Evolutionary conservation across 768 basidiomycete genomes (phyloP), one percentile per base, ranked within the genome.

Genomic region (Clitopilus passeckerianus): DNA sequence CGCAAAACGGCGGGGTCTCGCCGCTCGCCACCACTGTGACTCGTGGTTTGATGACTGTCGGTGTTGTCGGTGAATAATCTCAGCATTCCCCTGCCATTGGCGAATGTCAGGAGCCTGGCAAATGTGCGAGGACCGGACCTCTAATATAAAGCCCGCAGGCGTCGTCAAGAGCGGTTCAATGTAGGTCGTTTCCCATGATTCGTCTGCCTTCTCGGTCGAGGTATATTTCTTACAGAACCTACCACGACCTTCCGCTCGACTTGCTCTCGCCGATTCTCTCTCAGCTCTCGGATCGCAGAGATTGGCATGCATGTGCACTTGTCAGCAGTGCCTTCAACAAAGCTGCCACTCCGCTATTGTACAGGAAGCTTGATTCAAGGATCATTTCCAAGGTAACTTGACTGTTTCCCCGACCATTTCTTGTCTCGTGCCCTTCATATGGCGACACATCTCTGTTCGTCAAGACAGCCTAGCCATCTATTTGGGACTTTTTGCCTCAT

Each of bases 281-380:
- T 9, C 77, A 84, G 30, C 73, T 91, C 43, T 65, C 71, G 37
- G 78, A 81, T 62, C 73, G 81, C 34, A 75, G 72, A 54, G 85
- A 89, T 66, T 77, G 82, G 72, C 74, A 79, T 64, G 72, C 82
- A 0, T 81, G 84, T 57, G 76, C 81, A 1, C 79, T 87, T 22
- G 83, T 87, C 2, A 84, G 68, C 70, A 75, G 72, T 60, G 71
- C 72, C 0, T 86, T 90, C 69, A 80, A 86, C 68, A 71, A 73
- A 24, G 76, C 74, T 9, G 79, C 85, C 5, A 86, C 80, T 0
- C 86, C 88, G 1, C 68, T 87, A 20, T 65, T 90, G 23, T 90
- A 90, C 67, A 75, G 77, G 50, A 78, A 75, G 9, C 75, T 89
- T 37, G 86, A 89, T 70, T 82, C 85, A 6, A 77, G 80, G 55